A percentile compares a stretch with the other conserved stretches of the same genome.
Conservation (phyloP, 1,284 basidiomycete species). For the Coniophora puteana region DNA sequence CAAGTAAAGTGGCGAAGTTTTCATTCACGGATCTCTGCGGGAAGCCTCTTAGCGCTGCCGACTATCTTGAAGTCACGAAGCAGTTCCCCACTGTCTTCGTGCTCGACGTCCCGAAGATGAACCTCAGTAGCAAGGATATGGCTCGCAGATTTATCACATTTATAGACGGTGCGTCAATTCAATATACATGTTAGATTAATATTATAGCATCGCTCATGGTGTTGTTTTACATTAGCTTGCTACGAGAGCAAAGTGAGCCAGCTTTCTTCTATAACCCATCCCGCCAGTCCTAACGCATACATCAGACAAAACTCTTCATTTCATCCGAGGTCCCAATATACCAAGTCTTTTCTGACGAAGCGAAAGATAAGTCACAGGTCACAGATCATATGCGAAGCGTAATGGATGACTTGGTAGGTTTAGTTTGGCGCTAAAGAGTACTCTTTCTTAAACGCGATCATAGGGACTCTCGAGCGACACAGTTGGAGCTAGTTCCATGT, state of each 20-base stretch:
- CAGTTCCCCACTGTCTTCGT: conserved; percentile 89
- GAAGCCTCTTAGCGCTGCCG: conserved; percentile 86
- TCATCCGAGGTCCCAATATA: conserved; percentile 89
- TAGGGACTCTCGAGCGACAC: conserved; percentile 76
- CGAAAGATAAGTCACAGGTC: conserved; percentile 38
- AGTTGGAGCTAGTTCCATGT: conserved; percentile 82
- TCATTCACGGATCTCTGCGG: conserved; percentile 88
- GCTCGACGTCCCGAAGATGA: conserved; percentile 86
- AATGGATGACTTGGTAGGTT: conserved; percentile 85
- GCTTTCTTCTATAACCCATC: background rate
- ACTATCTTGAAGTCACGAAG: conserved; percentile 93
- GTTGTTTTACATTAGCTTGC: conserved; percentile 50
- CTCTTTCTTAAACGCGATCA: background rate
- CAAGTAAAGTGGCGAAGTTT: conserved; percentile 81
- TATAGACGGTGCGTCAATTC: conserved; percentile 75
- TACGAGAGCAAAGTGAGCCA: conserved; percentile 86
- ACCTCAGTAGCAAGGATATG: conserved; percentile 83
- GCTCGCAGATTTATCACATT: conserved; percentile 97
- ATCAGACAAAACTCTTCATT: conserved; percentile 82
- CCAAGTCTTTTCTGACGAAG: conserved; percentile 81
- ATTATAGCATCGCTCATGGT: conserved; percentile 5
- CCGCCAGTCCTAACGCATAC: background rate
- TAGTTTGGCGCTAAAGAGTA: conserved; percentile 1
- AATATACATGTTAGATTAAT: background rate
- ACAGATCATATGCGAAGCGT: conserved; percentile 83